Percentiles rank a stretch among this genome's conserved stretches.
Evolutionary conservation across 495 filamentous ascomycete species (phyloP).

Genomic region (Penicillium tannophilum): DNA sequence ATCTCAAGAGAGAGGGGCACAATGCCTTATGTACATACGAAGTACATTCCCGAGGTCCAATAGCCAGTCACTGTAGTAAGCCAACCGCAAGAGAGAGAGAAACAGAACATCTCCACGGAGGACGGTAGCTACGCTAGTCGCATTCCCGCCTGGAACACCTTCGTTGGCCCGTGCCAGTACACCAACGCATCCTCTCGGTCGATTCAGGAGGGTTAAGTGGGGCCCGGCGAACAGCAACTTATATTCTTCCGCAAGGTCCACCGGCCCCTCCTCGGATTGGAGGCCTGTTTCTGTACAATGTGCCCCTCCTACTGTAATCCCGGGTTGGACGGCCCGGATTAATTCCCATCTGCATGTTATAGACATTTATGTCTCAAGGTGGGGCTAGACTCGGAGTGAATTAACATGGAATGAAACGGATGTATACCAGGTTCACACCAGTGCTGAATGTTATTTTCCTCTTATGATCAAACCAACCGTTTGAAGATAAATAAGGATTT

Average conservation of each 20-base stretch:
- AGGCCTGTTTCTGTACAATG: constrained; percentile 12
- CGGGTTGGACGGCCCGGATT: constrained; percentile 2
- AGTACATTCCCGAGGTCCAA: background rate
- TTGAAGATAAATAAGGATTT: background rate
- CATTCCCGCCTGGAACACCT: constrained; percentile 4
- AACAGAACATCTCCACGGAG: background rate
- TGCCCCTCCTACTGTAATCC: background rate
- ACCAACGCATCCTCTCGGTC: constrained; percentile 30
- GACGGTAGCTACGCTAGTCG: background rate
- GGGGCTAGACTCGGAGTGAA: constrained; percentile 8
- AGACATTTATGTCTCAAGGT: background rate
- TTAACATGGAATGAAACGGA: background rate
- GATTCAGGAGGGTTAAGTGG: constrained; percentile 32
- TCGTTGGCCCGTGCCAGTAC: constrained; percentile 11
- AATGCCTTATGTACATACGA: background rate
- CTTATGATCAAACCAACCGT: background rate
- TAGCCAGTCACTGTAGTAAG: background rate
- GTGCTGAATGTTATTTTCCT: background rate
- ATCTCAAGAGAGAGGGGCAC: background rate
- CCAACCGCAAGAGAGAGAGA: background rate
- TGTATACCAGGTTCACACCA: background rate
- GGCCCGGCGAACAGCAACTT: constrained; percentile 17
- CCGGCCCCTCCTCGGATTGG: constrained; percentile 12
- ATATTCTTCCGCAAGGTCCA: constrained; percentile 31
- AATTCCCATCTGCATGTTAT: background rate